Percentiles rank a stretch among this genome's conserved stretches.
Conservation (phyloP, 169 alveolate species). For the Eimeria necatrix region DNA sequence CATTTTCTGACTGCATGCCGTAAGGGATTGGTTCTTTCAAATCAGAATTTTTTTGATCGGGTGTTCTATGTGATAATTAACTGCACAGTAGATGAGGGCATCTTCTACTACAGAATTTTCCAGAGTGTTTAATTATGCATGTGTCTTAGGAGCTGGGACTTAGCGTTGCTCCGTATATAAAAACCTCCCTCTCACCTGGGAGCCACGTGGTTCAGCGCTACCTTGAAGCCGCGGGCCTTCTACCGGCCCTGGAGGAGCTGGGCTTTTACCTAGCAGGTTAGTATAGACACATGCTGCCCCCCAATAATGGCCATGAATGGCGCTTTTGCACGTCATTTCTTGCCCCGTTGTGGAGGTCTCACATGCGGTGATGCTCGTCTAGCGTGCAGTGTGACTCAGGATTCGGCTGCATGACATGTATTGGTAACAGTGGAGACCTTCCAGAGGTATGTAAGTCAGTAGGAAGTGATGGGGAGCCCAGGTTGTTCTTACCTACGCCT, state of each 20-base stretch:
- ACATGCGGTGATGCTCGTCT: neutral
- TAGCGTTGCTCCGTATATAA: slow-evolving; percentile 87
- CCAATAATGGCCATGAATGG: neutral
- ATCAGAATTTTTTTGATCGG: no score
- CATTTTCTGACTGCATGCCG: no score
- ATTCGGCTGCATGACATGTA: slow-evolving; percentile 99
- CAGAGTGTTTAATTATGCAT: slow-evolving; percentile 80
- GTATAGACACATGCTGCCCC: neutral
- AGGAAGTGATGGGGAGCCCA: neutral
- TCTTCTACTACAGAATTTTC: neutral
- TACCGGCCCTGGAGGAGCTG: slow-evolving; percentile 92
- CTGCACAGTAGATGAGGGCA: no score
- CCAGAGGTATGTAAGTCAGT: slow-evolving; percentile 33
- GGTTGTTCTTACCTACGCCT: no score
- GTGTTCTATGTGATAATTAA: no score
- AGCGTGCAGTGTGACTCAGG: slow-evolving; percentile 89
- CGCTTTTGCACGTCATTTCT: neutral
- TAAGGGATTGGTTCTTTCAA: no score
- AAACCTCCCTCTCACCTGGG: slow-evolving; percentile 93
- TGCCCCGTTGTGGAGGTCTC: no score
- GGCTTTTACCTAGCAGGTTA: slow-evolving; percentile 91
- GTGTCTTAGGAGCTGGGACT: slow-evolving; percentile 85
- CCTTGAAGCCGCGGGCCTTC: slow-evolving; percentile 90
- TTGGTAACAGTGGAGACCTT: slow-evolving; percentile 97
- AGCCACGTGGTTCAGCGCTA: slow-evolving; percentile 84